A percentile compares a stretch with the other conserved stretches of the same genome.
Conservation (phyloP, 164 flowering plant genomes). For the Macadamia integrifolia region DNA sequence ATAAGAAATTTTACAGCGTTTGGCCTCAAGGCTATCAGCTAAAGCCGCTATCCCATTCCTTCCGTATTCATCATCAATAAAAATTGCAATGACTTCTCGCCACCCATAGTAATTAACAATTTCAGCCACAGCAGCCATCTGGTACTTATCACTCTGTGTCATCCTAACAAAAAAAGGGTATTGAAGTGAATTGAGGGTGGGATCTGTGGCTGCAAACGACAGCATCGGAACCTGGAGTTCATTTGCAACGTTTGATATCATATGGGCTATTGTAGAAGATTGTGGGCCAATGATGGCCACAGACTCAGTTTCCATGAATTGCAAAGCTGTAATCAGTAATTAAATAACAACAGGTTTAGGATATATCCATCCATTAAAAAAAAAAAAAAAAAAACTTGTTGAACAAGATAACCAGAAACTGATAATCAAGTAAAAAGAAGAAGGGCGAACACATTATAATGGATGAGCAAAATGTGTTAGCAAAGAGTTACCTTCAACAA, state of each 20-base stretch:
- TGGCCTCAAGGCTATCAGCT: conserved; percentile 59
- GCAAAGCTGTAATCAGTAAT: conserved; percentile 46
- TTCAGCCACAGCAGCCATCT: conserved; percentile 85
- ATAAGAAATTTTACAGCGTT: conserved; percentile 59
- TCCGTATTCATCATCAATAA: conserved; percentile 72
- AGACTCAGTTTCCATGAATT: conserved; percentile 69
- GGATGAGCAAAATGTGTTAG: background rate
- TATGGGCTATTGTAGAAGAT: conserved; percentile 71
- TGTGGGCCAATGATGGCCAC: conserved; percentile 89
- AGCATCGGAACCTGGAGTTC: conserved; percentile 83
- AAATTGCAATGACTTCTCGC: conserved; percentile 71
- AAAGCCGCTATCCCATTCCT: conserved; percentile 76
- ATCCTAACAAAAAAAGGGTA: conserved; percentile 76
- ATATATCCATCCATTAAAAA: background rate
- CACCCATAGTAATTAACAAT: conserved; percentile 62
- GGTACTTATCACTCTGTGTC: conserved; percentile 65
- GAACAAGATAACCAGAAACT: background rate
- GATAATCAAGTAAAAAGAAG: background rate
- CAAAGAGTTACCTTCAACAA: conserved; percentile 56
- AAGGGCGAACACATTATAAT: background rate
- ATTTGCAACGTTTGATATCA: conserved; percentile 62
- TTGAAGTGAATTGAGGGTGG: conserved; percentile 70
- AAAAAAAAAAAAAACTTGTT: background rate
- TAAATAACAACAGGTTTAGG: conserved; percentile 1
- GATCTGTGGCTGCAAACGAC: conserved; percentile 88